Conservation (phyloP, 176 grass and related monocot genomes). For the Guadua angustifolia region DNA sequence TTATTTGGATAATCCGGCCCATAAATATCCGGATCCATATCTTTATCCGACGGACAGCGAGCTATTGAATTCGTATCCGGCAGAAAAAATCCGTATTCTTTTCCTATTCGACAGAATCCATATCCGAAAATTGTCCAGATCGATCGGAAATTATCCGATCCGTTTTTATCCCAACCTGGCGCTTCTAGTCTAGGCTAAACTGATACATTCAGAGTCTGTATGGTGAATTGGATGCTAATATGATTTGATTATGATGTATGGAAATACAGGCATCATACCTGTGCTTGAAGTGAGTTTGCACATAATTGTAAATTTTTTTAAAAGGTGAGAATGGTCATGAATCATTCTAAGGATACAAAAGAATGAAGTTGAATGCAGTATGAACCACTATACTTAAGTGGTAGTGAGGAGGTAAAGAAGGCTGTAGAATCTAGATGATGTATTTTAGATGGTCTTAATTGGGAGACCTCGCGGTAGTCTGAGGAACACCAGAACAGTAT, state of each 20-base stretch:
- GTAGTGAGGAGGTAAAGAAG: neutral
- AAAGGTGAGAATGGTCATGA: neutral
- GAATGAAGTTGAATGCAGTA: neutral
- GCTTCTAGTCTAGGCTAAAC: too few species aligned
- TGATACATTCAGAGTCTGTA: neutral
- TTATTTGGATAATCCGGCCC: too few species aligned
- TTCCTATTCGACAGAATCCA: too few species aligned
- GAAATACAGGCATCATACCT: neutral
- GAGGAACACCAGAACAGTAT: neutral
- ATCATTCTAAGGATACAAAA: neutral
- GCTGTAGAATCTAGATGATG: neutral
- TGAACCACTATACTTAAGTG: neutral
- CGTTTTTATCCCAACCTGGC: too few species aligned
- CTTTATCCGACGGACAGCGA: too few species aligned
- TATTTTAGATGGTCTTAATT: conserved; percentile 5
- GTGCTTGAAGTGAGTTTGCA: neutral
- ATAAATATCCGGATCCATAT: too few species aligned
- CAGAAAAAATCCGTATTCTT: too few species aligned
- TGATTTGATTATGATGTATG: neutral
- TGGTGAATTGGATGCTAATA: conserved; percentile 9
- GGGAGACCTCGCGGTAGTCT: neutral
- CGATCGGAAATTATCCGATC: too few species aligned
- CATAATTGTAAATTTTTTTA: neutral
- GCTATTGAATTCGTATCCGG: too few species aligned
- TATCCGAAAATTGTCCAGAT: too few species aligned